A percentile compares a stretch with the other conserved stretches of the same genome.
phyloP scores from a whole-genome alignment of 2,329 filamentous ascomycete genomes.

The Emergomyces orientalis region DNA sequence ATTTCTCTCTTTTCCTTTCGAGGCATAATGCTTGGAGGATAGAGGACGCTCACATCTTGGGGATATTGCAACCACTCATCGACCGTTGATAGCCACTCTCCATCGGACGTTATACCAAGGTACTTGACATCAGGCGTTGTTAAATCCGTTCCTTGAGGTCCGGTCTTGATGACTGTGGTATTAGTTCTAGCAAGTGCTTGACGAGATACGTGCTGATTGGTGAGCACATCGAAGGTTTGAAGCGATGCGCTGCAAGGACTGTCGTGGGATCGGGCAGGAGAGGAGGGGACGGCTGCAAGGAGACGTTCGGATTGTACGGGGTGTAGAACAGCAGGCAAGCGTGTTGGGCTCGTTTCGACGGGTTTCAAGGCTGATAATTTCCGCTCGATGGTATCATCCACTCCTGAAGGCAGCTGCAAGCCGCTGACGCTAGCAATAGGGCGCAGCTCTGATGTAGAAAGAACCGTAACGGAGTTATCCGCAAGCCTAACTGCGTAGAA shows the following conservation, averaged over 20 bases:
- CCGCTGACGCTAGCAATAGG: constrained; percentile 77
- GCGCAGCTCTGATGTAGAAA: constrained; percentile 82
- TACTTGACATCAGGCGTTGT: constrained; percentile 68
- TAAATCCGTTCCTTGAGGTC: constrained; percentile 60
- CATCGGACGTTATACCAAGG: constrained; percentile 67
- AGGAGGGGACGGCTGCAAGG: constrained; percentile 53
- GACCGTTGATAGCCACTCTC: constrained; percentile 80
- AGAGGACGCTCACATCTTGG: constrained; percentile 55
- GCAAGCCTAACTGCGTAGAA: constrained; percentile 78
- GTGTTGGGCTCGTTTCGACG: constrained; percentile 8
- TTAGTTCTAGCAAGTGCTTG: constrained; percentile 87
- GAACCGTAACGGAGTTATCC: constrained; percentile 83
- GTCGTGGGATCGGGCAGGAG: constrained; percentile 29
- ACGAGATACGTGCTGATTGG: constrained; percentile 66
- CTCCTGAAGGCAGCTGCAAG: constrained; percentile 49
- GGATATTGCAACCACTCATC: constrained; percentile 79
- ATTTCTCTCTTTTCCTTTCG: constrained; percentile 48
- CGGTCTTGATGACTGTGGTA: constrained; percentile 68
- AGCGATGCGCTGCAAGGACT: constrained; percentile 47
- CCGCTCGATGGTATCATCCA: not conserved
- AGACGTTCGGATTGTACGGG: constrained; percentile 55
- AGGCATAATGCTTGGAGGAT: constrained; percentile 22
- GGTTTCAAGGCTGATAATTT: constrained; percentile 38
- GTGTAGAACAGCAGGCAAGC: constrained; percentile 53
- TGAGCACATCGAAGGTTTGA: constrained; percentile 78